Evolutionary conservation across 345 rosid genomes (phyloP), one percentile per base, ranked within the genome.

Genomic region (Passiflora organensis): DNA sequence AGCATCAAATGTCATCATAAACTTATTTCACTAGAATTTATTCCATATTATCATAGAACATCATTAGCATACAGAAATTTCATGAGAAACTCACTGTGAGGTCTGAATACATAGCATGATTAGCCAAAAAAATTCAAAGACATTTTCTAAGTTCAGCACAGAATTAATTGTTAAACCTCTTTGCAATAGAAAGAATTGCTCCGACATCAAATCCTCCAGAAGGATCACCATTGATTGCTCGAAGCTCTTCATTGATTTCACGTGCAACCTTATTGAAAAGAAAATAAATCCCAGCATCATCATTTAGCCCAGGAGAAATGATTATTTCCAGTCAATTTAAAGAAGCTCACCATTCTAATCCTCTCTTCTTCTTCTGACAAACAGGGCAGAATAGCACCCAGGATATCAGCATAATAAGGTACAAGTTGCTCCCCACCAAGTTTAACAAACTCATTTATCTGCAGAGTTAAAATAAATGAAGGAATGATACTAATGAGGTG

Each of bases 391-490:
- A 94, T 82, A 56, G 99, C 97, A 59, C 99, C 99, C 62, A 94
- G 72, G 57, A 94, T 94, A 71, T 78, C 96, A 51, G 95, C 97
- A 78, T 87, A 94, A 71, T 94, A 82, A 62, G 83, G 93, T 65
- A 94, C 82, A 47, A 94, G 97, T 79, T 89, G 96, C 65, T 94
- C 97, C 52, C 99, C 97, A 20, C 99, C 99, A 54, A 94, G 97
- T 83, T 89, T 94, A 55, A 94, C 97, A 78, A 94, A 94, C 73
- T 94, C 99, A 60, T 85, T 89, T 66, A 94, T 87, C 99, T 94
- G 86, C 60, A 68, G 12, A 56, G 17, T 6, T 56, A 10, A 48
- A 44, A 60, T n/a, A n/a, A n/a, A n/a, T n/a, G n/a, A n/a, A 47
- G 24, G n/a, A n/a, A n/a, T n/a, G n/a, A 24, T 19, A 4, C 50